Evolutionary conservation across 2,329 filamentous ascomycete species (phyloP).

Genomic region (Fusarium sp.): DNA sequence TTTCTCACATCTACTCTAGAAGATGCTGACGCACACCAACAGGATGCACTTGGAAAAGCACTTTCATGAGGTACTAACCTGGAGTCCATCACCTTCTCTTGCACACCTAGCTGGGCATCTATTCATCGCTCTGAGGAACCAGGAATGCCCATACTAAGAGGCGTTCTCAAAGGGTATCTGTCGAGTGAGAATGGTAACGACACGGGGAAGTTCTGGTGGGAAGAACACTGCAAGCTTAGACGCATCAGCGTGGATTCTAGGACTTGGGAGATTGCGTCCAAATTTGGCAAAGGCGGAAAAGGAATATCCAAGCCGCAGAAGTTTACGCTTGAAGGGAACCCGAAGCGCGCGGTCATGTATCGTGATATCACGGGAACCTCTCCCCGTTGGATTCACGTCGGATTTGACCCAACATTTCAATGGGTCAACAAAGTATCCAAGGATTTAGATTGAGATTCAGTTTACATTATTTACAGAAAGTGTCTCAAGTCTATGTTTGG

Average conservation of each 20-base stretch:
- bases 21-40: background rate
- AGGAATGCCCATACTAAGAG: background rate
- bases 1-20: background rate
- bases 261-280: conserved; percentile 11
- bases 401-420: too few species aligned
- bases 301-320: too few species aligned
- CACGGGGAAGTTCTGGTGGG: conserved; percentile 4
- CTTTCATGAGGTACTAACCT: conserved; percentile 12
- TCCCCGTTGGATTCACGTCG: too few species aligned
- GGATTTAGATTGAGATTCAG: too few species aligned
- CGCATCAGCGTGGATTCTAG: background rate
- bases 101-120: background rate
- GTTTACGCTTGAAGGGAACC: too few species aligned
- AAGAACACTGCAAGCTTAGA: conserved; percentile 14
- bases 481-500: too few species aligned
- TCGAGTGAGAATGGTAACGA: background rate
- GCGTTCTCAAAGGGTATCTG: conserved; percentile 12
- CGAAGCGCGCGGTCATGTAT: too few species aligned
- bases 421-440: too few species aligned
- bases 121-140: background rate
- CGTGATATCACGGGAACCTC: too few species aligned
- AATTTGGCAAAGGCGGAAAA: conserved; percentile 6
- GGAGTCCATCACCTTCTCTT: conserved; percentile 7
- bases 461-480: too few species aligned
- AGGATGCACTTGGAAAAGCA: conserved; percentile 20